phyloP scores from a whole-genome alignment of 305 asterid genomes.

The Rubia tinctorum region DNA sequence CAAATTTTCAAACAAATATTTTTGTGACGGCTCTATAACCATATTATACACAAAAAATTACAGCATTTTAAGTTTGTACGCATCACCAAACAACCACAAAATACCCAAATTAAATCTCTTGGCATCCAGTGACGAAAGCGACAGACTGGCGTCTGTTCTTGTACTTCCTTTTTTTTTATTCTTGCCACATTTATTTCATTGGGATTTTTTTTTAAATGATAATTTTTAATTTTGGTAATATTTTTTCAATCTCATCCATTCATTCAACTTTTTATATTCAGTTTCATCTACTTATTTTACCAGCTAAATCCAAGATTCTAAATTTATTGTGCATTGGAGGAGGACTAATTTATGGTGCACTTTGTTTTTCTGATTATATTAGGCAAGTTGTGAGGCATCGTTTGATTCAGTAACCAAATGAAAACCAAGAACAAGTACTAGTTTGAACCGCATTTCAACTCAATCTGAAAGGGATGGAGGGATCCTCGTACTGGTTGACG shows the following conservation, averaged over 20 bases:
- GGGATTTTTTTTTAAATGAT: no score
- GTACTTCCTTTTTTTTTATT: no score
- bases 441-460: neutral
- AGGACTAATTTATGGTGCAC: neutral
- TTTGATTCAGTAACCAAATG: neutral
- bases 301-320: no score
- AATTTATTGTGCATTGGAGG: no score
- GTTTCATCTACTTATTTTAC: no score
- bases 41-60: neutral
- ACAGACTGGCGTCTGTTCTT: neutral
- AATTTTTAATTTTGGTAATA: no score
- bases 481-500: slow-evolving; percentile 7
- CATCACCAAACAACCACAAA: neutral
- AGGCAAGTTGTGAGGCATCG: neutral
- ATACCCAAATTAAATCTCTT: neutral
- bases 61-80: neutral
- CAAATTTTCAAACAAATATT: no score
- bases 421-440: neutral
- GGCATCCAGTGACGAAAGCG: neutral
- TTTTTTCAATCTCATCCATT: no score
- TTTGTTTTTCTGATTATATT: neutral
- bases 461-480: slow-evolving; percentile 12
- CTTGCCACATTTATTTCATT: no score
- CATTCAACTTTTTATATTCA: no score
- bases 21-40: no score